Conservation (phyloP, 495 filamentous ascomycete genomes). For the Penicillium diatomitis region DNA sequence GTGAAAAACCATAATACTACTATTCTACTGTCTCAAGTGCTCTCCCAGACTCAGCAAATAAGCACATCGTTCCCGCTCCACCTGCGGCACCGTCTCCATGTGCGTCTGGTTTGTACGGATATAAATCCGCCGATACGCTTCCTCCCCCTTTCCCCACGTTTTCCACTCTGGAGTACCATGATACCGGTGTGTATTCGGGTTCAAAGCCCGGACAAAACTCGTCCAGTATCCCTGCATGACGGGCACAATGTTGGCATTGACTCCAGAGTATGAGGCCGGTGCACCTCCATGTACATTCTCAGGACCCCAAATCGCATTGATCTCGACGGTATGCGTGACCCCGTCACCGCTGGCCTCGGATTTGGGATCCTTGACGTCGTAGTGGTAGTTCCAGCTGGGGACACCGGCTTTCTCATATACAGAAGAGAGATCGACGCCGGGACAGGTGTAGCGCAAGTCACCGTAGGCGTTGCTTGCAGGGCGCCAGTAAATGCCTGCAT, state of each 20-base stretch:
- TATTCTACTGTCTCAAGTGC: constrained; percentile 36
- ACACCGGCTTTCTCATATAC: constrained; percentile 29
- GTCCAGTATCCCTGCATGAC: constrained; percentile 61
- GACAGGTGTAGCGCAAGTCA: constrained; percentile 68
- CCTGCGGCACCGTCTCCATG: constrained; percentile 47
- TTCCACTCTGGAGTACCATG: constrained; percentile 40
- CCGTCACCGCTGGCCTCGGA: constrained; percentile 45
- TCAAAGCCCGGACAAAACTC: constrained; percentile 53
- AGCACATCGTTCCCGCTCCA: constrained; percentile 40
- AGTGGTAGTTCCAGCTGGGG: constrained; percentile 54
- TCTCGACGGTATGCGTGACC: constrained; percentile 53
- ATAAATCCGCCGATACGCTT: constrained; percentile 36
- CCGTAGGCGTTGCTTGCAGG: constrained; percentile 57
- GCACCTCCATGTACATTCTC: constrained; percentile 28
- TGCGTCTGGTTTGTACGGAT: constrained; percentile 46
- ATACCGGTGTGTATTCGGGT: constrained; percentile 50
- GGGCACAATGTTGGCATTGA: constrained; percentile 42
- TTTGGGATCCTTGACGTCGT: constrained; percentile 48
- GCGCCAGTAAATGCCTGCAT: constrained; percentile 45
- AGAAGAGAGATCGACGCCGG: constrained; percentile 47
- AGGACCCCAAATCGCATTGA: constrained; percentile 52
- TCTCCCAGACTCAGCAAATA: constrained; percentile 46
- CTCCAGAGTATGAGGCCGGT: constrained; percentile 46
- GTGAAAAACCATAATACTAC: too few relatives aligned
- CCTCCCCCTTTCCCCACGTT: constrained; percentile 24